Percentiles rank a stretch among this genome's conserved stretches.
Evolutionary conservation across 805 yeast species (phyloP).

Genomic region (Clavispora santaluciae): DNA sequence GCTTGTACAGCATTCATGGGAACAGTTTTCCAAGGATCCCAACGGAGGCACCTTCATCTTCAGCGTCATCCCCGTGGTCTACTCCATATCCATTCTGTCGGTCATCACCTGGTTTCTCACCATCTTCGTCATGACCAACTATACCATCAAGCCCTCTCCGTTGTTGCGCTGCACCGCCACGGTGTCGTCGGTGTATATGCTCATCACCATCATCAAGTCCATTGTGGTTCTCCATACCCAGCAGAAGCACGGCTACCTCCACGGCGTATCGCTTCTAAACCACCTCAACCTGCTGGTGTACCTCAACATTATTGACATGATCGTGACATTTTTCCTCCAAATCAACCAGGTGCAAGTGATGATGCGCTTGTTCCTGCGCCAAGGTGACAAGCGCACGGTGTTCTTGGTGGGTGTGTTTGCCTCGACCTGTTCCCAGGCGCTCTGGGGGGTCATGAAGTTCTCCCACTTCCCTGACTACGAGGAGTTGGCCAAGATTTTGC

Average conservation of each 20-base stretch:
- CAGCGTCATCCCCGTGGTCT: constrained; percentile 57
- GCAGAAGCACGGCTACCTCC: constrained; percentile 38
- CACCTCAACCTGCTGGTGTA: constrained; percentile 39
- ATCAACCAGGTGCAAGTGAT: constrained; percentile 68
- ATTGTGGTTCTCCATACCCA: constrained; percentile 44
- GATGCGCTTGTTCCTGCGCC: constrained; percentile 63
- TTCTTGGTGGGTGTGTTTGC: constrained; percentile 54
- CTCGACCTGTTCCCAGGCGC: constrained; percentile 50
- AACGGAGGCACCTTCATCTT: constrained; percentile 44
- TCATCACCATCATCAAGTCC: constrained; percentile 45
- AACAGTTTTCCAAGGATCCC: constrained; percentile 26
- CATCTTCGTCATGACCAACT: constrained; percentile 58
- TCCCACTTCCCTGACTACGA: constrained; percentile 30
- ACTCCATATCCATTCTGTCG: constrained; percentile 59
- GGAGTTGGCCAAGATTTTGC: constrained; percentile 52
- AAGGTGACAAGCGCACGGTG: constrained; percentile 60
- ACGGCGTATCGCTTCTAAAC: constrained; percentile 42
- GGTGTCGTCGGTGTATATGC: constrained; percentile 52
- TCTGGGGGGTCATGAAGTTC: constrained; percentile 68
- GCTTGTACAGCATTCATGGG: constrained; percentile 46
- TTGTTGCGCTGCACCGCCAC: constrained; percentile 47
- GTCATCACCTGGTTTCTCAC: constrained; percentile 62
- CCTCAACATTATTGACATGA: constrained; percentile 53
- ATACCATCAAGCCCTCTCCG: constrained; percentile 56
- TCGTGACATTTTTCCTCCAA: constrained; percentile 54